Base-by-base conservation (phyloP, 228 moss, liverwort and hornwort genomes). In the Sphagnum magellanicum region DNA sequence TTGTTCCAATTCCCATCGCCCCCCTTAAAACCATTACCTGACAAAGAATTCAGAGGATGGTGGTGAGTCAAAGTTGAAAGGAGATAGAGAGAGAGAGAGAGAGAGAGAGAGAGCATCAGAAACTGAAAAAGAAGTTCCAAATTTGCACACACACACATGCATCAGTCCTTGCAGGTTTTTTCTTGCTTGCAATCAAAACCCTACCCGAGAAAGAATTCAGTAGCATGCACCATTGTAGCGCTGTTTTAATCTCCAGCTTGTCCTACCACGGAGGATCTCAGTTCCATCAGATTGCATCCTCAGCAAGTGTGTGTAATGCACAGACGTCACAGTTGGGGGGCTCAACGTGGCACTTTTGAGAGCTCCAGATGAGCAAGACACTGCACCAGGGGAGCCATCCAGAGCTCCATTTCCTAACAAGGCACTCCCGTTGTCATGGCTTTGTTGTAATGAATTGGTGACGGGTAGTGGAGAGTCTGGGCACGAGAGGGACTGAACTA, bases 241-340 rank as follows among this genome's bases (percentile, higher is more conserved):
- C 67, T 79, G 79, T 74, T 91, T 91, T 71, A 84, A 78, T 76
- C 89, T 82, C 93, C 89, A 90, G 63, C 71, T 75, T 10, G 89
- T 91, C 77, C 85, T 82, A 51, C 94, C 94, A 16, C 88, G 81
- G 7, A 94, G 88, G 0, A 95, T 95, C 49, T 95, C 92, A 8
- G 87, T 64, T 5, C 76, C 82, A 17, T 75, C 81, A 50, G 79
- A 85, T 60, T 95, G 95, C 85, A 92, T 89, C 63, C 92, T 76
- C 59, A 95, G 82, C 72, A 95, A 63, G 76, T 95, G 95, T 0
- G 85, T 92, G 64, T 95, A 92, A 12, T 83, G 79, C 65, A 89
- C 77, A 51, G 78, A 84, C 67, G n/a, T 77, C 58, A 60, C 63
- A 59, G 47, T 73, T 63, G 61, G 65, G 14, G 72, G 82, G 60